phyloP scores from a whole-genome alignment of 257 asterid genomes.

The Salvia miltiorrhiza region DNA sequence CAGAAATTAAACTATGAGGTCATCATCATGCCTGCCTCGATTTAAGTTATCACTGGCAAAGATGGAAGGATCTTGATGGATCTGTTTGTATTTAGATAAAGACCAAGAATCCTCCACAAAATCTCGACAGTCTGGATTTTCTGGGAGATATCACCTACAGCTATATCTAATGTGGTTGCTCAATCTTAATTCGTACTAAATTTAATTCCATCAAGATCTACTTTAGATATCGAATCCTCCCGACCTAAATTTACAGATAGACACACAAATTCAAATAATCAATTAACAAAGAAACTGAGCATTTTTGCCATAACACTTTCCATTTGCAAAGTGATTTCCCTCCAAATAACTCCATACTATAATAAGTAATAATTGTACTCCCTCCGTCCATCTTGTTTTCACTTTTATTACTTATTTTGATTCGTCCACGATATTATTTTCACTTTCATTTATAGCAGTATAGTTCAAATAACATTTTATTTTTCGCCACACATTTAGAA shows the following conservation, averaged over 20 bases:
- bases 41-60: not conserved
- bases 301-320: too few species aligned
- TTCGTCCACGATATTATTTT: too few species aligned
- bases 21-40: not conserved
- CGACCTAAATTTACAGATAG: not conserved
- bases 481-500: too few species aligned
- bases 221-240: not conserved
- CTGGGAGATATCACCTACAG: not conserved
- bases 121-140: constrained; percentile 18
- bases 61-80: not conserved
- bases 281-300: too few species aligned
- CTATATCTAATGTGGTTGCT: not conserved
- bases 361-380: too few species aligned
- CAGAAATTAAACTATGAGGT: not conserved
- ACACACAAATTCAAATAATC: not conserved
- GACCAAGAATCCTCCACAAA: not conserved
- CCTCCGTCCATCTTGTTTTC: too few species aligned
- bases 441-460: too few species aligned
- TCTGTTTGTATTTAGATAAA: constrained; percentile 2
- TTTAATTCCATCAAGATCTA: not conserved
- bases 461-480: too few species aligned
- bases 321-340: too few species aligned
- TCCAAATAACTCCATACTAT: too few species aligned
- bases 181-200: not conserved
- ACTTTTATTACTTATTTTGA: too few species aligned